Evolutionary conservation across 2,329 filamentous ascomycete species (phyloP), one percentile per base, ranked within the genome.

Genomic region (Lithohypha guttulata): DNA sequence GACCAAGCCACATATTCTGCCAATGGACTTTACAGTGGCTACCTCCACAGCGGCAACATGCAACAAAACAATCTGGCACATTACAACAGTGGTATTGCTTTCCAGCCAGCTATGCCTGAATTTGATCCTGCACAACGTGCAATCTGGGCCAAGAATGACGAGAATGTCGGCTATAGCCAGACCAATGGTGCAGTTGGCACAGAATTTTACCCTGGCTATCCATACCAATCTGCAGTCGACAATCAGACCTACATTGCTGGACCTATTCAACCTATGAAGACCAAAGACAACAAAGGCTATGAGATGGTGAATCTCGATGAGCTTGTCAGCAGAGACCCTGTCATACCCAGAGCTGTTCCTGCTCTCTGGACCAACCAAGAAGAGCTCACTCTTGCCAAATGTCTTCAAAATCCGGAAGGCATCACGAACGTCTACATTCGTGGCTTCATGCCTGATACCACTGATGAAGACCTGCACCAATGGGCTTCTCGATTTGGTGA

Each of bases 351-450:
- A 47, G 89, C 91, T 35, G 87, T 98, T 31, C 89, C 89, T 11
- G 89, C 91, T 5, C 79, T 86, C 49, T 87, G 64, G 63, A 68
- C 84, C 55, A 86, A 82, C 42, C 84, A 85, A 19, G 80, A 79
- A 17, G 87, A 89, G 42, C 84, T 94, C 70, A 87, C 83, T 28
- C 75, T 96, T 19, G 89, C 94, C 48, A 87, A 94, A 61, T 93
- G 87, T 56, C 70, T 98, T 34, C 84, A 94, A 63, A 96, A 96
- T 55, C 82, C 86, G 43, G 91, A 83, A 33, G 87, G 87, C 30
- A 94, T 96, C 57, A 91, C 86, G 47, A 98, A 98, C 55, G 89
- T 98, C 49, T 98, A 98, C 68, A 95, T 98, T 48, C 84, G 91
- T 45, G 93, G 93, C 13, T 79, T 98, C 46, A 83, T 93, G 48